Base-by-base conservation (phyloP, 768 basidiomycete species). In the Mycena capillaripes region DNA sequence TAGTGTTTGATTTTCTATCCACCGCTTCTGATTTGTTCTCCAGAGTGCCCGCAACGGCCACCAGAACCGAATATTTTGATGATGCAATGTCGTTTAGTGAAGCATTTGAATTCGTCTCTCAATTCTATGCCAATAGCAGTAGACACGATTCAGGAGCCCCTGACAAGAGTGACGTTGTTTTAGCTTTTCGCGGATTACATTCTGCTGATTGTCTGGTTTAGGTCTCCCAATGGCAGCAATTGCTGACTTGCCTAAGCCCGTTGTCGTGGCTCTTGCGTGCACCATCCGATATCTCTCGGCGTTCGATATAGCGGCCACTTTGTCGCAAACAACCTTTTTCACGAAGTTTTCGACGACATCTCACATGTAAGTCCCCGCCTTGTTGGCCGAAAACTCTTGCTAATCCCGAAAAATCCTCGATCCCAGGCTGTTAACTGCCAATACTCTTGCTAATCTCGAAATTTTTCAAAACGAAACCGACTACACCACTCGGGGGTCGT, bases 401-500 rank as follows among this genome's bases (percentile, higher is more conserved):
- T 38, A 10, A n/a, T n/a, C n/a, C n/a, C n/a, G n/a, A n/a, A n/a
- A n/a, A 38, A 38, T 38, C 38, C 38, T 38, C 16, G 38, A 16
- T 16, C 2, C 38, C 0, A 92, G 95, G 73, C 97, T 99, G 97
- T 86, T 99, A 55, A 93, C 93, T 57, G 92, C 92, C 29, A 98
- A 96, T 78, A 97, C 97, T 0, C 82, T 99, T 14, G 87, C 88
- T 16, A 98, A 98, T 78, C 81, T 97, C 82, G 97, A 99, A 81
- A 91, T 99, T n/a, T 97, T 95, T 79, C 89, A 91, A 38, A 99
- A 98, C 76, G 93, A 94, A 78, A 96, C 95, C 0, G 93, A 98
- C 78, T 89, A 88, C 65, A 90, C 88, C 14, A 84, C 87, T 23
- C 87, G 83, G 67, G 97, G 97, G 5, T 94, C 95, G 59, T 83